Evolutionary conservation across 208 protist species (phyloP).

Genomic region (Angomonas deanei): DNA sequence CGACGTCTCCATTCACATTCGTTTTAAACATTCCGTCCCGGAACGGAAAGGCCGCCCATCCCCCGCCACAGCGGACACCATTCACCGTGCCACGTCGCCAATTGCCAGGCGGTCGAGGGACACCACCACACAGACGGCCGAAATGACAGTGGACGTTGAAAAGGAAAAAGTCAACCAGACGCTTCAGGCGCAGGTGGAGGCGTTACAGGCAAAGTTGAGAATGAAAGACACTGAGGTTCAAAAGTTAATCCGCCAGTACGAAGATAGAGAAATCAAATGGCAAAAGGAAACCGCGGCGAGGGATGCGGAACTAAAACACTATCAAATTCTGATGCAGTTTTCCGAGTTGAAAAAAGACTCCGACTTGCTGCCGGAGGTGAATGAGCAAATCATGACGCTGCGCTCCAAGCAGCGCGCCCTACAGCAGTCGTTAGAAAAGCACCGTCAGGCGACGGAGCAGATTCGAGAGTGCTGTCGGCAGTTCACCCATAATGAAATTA

Average conservation of each 20-base stretch:
- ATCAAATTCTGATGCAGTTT: neutral
- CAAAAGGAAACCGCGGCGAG: neutral
- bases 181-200: neutral
- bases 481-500: neutral
- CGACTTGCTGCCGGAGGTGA: neutral
- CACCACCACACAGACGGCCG: neutral
- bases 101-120: no score
- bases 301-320: neutral
- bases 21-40: neutral
- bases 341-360: constrained; percentile 1
- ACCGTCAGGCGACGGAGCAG: neutral
- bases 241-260: neutral
- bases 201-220: neutral
- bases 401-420: neutral
- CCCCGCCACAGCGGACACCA: no score
- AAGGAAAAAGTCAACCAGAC: neutral
- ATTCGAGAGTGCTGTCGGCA: neutral
- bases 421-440: neutral
- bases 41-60: neutral
- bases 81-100: no score
- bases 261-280: neutral
- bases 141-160: neutral
- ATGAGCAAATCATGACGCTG: neutral
- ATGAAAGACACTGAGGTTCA: neutral
- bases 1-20: neutral